Base-by-base conservation (phyloP, 177 flowering plant genomes). In the Telopea speciosissima region DNA sequence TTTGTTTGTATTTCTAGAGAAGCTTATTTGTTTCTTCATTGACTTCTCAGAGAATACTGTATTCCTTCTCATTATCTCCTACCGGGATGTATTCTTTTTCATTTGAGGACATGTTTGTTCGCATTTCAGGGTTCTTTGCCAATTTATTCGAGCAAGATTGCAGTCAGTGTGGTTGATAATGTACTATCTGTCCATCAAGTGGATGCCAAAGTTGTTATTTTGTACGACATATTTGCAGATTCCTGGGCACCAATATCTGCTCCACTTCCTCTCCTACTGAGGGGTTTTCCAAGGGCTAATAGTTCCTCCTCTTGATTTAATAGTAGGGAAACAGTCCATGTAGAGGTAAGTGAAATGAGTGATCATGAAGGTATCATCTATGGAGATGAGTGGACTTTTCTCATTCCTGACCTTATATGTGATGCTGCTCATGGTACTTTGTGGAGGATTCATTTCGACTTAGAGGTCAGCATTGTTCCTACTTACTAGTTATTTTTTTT, bases 161-260 rank as follows among this genome's bases (percentile, higher is more conserved):
- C 95, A 56, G 88, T 93, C 68, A 90, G 89, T 75, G 95, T 93
- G 73, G 90, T 96, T 71, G 99, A 96, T 77, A 91, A 89, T 82
- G 93, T 93, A 65, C 81, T 93, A 73, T 93, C 90, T 67, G 86
- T 93, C 68, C 99, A 96, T 82, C 97, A 93, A 93, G 89, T 91
- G 70, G 98, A 96, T 81, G 97, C 98, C 24, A 96, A 93, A 75
- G 99, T 96, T 66, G 90, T 91, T 68, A 90, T 96, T 72, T 77
- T 96, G 24, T 93, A 96, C 70, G 99, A 93, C 77, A 71, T 93
- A 72, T 91, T 84, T 85, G 78, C 87, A 52, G 92, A 90, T 82
- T 90, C 97, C 66, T 83, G 82, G 68, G 89, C 90, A 58, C 99
- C 99, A 31, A 86, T 93, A 74, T 93, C 99, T 78, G 99, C 99